phyloP scores from a whole-genome alignment of 2,329 filamentous ascomycete genomes.

The Lachnellula arida region DNA sequence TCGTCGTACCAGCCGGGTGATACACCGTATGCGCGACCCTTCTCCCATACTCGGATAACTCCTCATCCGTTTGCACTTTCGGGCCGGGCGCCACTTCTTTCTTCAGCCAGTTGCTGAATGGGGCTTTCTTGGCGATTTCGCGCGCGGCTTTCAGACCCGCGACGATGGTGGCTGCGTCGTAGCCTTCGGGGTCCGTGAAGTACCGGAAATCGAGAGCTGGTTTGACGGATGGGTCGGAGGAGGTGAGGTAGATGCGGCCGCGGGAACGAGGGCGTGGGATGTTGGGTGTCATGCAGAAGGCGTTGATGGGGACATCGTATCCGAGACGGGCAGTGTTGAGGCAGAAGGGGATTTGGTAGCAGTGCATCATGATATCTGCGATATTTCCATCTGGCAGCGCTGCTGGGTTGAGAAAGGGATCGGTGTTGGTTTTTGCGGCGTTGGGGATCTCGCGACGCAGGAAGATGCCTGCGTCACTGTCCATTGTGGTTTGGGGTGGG shows the following conservation, averaged over 20 bases:
- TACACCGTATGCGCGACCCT: constrained; percentile 84
- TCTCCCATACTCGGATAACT: constrained; percentile 75
- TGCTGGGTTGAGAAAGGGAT: constrained; percentile 32
- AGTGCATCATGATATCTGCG: constrained; percentile 92
- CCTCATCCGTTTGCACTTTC: constrained; percentile 64
- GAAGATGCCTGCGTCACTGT: constrained; percentile 56
- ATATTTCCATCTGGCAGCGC: constrained; percentile 62
- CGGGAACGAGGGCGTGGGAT: constrained; percentile 58
- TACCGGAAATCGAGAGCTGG: constrained; percentile 52
- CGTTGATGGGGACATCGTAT: constrained; percentile 48
- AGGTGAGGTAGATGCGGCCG: constrained; percentile 53
- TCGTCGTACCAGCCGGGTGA: constrained; percentile 83
- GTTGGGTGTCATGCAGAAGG: constrained; percentile 51
- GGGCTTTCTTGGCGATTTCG: constrained; percentile 33
- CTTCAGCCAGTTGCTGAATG: constrained; percentile 40
- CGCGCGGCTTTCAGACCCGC: constrained; percentile 34
- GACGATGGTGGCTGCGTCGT: constrained; percentile 46
- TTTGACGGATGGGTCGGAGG: constrained; percentile 36
- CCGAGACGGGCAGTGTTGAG: constrained; percentile 80
- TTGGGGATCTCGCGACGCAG: constrained; percentile 71
- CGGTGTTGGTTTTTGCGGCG: constrained; percentile 49
- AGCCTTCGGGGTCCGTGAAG: constrained; percentile 51
- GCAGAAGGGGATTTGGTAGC: constrained; percentile 91
- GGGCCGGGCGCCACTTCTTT: constrained; percentile 36
- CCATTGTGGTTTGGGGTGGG: constrained; percentile 41